Evolutionary conservation across 2,329 filamentous ascomycete genomes (phyloP), one percentile per base, ranked within the genome.

Genomic region (Exophiala bonariae): DNA sequence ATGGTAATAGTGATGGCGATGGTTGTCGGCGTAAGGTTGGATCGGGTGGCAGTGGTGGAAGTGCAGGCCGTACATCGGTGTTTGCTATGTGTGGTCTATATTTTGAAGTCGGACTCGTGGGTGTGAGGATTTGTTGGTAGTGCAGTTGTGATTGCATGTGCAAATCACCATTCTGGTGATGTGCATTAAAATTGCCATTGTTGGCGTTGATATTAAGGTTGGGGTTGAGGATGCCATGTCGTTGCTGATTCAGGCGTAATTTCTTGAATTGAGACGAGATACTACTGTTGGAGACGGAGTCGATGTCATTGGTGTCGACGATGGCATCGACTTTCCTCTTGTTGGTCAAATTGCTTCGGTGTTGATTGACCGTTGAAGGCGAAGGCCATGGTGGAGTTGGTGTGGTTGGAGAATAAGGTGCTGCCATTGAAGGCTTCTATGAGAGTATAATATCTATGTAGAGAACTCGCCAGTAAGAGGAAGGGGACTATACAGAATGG

Each of bases 221-320:
- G 38, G 13, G 22, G 38, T 28, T 26, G 38, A 26, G 8, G 22
- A 16, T 9, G 8, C 8, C 23, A 33, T 47, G 30, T 31, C 23
- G 32, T n/a, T 34, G 30, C 22, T 14, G 49, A 34, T 51, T 54
- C 18, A 56, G 23, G 6, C 54, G 54, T 19, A 55, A 46, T 45
- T 57, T 57, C 52, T 57, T 55, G 39, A 55, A 55, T 18, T 53
- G 49, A 11, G 52, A 45, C 7, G 52, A 55, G 26, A 52, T 49
- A 28, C 44, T 54, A 55, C 23, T 49, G 38, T 26, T 50, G 50
- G 23, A 34, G 35, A 14, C 53, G 59, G 41, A 41, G 13, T 56
- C 54, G 26, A 49, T 30, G 19, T 54, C 51, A 35, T 54, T 45
- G 33, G 3, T 26, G 20, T 36, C 32, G 6, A 26, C 23, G 13